A percentile compares a stretch with the other conserved stretches of the same genome.
Evolutionary conservation across 495 filamentous ascomycete genomes (phyloP).

Genomic region (Cercophora sp.): DNA sequence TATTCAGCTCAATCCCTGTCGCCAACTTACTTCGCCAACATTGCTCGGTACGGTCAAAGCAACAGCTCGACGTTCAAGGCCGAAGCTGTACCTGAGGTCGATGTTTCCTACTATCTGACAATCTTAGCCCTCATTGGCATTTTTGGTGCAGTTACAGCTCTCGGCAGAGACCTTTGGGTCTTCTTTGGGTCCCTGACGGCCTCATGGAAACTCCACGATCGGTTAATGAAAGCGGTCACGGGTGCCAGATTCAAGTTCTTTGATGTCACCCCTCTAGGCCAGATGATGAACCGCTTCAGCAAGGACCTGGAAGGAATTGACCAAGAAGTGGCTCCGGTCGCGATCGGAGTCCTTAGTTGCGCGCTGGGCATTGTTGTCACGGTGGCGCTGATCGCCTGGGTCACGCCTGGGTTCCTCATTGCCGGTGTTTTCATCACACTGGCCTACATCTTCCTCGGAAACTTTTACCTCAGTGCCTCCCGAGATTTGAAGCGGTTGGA

Average conservation of each 20-base stretch:
- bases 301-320: conserved; percentile 95
- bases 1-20: conserved; percentile 27
- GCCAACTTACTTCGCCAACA: conserved; percentile 33
- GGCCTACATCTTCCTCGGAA: conserved; percentile 77
- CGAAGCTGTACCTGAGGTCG: conserved; percentile 51
- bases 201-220: conserved; percentile 77
- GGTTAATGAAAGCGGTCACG: conserved; percentile 72
- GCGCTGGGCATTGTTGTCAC: conserved; percentile 72
- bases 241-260: conserved; percentile 96
- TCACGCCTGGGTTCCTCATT: conserved; percentile 89
- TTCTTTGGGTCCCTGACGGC: conserved; percentile 92
- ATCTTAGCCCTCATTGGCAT: conserved; percentile 79
- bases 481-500: conserved; percentile 92
- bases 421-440: conserved; percentile 80
- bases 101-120: conserved; percentile 77
- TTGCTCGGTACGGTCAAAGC: conserved; percentile 30
- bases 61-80: conserved; percentile 15
- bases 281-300: conserved; percentile 98
- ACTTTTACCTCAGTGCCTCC: conserved; percentile 86
- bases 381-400: conserved; percentile 81
- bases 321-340: conserved; percentile 90
- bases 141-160: conserved; percentile 66
- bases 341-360: conserved; percentile 59
- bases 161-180: conserved; percentile 75
- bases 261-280: conserved; percentile 91